Evolutionary conservation across 2,329 filamentous ascomycete genomes (phyloP).

Genomic region (Aureobasidium sp.): DNA sequence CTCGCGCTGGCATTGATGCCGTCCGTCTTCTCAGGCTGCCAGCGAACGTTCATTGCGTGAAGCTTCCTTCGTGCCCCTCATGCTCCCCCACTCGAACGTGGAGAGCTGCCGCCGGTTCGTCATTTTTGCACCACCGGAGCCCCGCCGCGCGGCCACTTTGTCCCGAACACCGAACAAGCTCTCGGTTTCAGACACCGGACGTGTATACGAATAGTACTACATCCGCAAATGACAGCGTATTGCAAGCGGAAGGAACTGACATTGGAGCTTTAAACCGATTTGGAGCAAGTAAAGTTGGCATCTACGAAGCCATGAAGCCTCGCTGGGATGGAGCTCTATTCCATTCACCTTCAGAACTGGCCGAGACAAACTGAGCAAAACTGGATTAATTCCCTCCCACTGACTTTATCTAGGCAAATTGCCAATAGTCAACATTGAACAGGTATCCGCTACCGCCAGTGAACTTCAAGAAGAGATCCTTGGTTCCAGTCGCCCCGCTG

Average conservation of each 20-base stretch:
- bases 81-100: background rate
- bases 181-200: background rate
- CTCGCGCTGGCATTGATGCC: background rate
- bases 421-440: slow-evolving; percentile 2
- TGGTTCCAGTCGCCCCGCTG: background rate
- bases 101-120: background rate
- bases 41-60: background rate
- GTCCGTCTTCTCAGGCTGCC: background rate
- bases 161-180: background rate
- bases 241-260: too few species aligned
- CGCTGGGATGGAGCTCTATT: too few species aligned
- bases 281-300: too few species aligned
- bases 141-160: background rate
- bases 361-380: background rate
- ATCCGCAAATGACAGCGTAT: too few species aligned
- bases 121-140: background rate
- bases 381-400: background rate
- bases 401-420: background rate
- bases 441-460: background rate
- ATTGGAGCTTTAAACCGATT: too few species aligned
- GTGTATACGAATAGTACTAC: background rate
- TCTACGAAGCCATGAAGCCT: too few species aligned
- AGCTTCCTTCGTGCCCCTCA: background rate
- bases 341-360: too few species aligned
- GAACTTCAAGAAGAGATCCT: background rate